Conservation (phyloP, 139 green algal species). For the Chlamydomonas sphaeroides region DNA sequence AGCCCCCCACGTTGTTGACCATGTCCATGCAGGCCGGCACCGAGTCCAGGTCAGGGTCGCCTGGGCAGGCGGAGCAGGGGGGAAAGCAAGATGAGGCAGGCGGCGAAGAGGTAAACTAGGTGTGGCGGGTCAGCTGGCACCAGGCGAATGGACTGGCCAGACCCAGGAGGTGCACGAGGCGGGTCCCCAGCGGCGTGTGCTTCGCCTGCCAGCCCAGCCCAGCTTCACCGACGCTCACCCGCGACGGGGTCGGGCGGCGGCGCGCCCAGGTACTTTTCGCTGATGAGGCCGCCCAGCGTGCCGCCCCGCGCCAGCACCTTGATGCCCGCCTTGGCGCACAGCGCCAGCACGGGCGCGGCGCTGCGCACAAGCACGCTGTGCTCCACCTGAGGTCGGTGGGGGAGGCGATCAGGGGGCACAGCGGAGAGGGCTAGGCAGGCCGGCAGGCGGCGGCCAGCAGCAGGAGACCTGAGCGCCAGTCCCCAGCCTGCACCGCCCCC, state of each 20-base stretch:
- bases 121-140: not conserved
- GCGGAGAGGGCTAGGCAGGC: too few relatives aligned
- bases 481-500: too few relatives aligned
- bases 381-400: slow-evolving; percentile 36
- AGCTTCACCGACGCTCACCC: not conserved
- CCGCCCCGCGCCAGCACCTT: slow-evolving; percentile 61
- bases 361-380: slow-evolving; percentile 45
- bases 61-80: too few relatives aligned
- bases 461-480: too few relatives aligned
- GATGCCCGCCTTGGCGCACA: slow-evolving; percentile 52
- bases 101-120: slow-evolving; percentile 1
- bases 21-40: slow-evolving; percentile 38
- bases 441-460: too few relatives aligned
- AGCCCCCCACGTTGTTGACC: slow-evolving; percentile 58
- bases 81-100: too few relatives aligned
- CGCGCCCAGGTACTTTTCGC: slow-evolving; percentile 56
- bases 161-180: too few relatives aligned
- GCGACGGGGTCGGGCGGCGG: slow-evolving; percentile 34
- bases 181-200: too few relatives aligned
- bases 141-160: too few relatives aligned
- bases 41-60: slow-evolving; percentile 51
- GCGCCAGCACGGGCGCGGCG: slow-evolving; percentile 31
- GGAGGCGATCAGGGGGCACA: not conserved
- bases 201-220: not conserved
- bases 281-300: slow-evolving; percentile 52